Percentiles rank a stretch among this genome's conserved stretches.
These are phyloP conservation scores for Naganishia onofrii DNA, from an alignment of 768 basidiomycete genomes.

Conservation along the genomic window DNA sequence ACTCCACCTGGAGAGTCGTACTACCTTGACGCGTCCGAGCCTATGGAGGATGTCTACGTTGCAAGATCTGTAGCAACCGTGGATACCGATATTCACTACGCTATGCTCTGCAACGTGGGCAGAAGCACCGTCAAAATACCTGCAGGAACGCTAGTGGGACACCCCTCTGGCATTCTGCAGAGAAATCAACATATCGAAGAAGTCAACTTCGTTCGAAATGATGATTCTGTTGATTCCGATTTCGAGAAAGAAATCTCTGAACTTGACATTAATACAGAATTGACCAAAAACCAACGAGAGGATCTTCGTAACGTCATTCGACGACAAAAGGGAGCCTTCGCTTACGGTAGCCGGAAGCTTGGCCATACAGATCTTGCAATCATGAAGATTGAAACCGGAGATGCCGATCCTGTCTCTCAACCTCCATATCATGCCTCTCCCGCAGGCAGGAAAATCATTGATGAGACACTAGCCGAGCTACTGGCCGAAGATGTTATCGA, in stretches of 20 bases:
- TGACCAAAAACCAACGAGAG: background rate
- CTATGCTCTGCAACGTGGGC: background rate
- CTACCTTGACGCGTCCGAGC: background rate
- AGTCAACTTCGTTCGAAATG: too few relatives aligned
- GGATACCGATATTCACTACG: background rate
- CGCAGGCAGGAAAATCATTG: conserved; percentile 15
- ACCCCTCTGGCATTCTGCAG: background rate
- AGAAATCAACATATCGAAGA: too few relatives aligned
- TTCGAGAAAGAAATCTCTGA: too few relatives aligned
- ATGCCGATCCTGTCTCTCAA: too few relatives aligned
- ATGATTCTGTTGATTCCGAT: too few relatives aligned
- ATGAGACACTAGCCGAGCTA: conserved; percentile 18
- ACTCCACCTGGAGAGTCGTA: background rate
- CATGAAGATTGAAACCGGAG: too few relatives aligned
- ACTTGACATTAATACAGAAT: too few relatives aligned
- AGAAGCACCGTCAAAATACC: background rate
- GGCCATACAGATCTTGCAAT: background rate
- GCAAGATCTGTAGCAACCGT: background rate
- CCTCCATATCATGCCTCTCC: conserved; percentile 19
- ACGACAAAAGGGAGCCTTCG: background rate
- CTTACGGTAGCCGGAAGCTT: background rate
- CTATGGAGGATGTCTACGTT: background rate
- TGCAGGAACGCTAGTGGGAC: background rate
- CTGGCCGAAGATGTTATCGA: conserved; percentile 30
- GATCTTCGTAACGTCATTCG: background rate